Evolutionary conservation across 495 filamentous ascomycete species (phyloP).

Genomic region (Baudoinia panamericana): DNA sequence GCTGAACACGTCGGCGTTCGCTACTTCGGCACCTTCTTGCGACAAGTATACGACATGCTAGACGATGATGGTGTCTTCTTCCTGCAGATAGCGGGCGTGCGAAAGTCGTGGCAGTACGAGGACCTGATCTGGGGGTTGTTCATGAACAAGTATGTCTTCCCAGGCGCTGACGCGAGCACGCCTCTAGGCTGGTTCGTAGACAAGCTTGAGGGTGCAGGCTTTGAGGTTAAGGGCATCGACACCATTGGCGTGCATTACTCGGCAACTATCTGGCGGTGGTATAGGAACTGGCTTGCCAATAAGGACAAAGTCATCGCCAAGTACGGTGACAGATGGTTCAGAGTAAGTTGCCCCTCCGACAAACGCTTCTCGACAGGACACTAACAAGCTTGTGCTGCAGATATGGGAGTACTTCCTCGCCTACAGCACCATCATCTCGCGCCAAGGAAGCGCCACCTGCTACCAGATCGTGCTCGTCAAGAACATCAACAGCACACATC

Average conservation of each 20-base stretch:
- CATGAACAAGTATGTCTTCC: slow-evolving; percentile 91
- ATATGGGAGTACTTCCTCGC: slow-evolving; percentile 99
- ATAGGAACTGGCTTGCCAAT: slow-evolving; percentile 97
- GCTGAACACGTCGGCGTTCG: slow-evolving; percentile 79
- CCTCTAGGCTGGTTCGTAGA: slow-evolving; percentile 61
- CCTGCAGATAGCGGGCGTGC: slow-evolving; percentile 69
- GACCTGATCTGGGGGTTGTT: slow-evolving; percentile 78
- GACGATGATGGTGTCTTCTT: slow-evolving; percentile 77
- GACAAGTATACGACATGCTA: slow-evolving; percentile 71
- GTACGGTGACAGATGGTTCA: slow-evolving; percentile 92
- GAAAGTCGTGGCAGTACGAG: slow-evolving; percentile 79
- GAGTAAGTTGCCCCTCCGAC: slow-evolving; percentile 58
- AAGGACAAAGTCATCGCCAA: slow-evolving; percentile 87
- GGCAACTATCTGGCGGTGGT: slow-evolving; percentile 95
- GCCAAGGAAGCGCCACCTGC: slow-evolving; percentile 87
- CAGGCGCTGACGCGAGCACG: slow-evolving; percentile 72
- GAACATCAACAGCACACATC: slow-evolving; percentile 95
- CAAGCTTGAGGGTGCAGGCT: slow-evolving; percentile 61
- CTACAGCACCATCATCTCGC: slow-evolving; percentile 79
- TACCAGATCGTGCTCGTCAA: slow-evolving; percentile 93
- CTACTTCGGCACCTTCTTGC: slow-evolving; percentile 53
- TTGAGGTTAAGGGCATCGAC: slow-evolving; percentile 63
- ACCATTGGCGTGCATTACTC: slow-evolving; percentile 96
- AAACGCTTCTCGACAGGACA: background rate
- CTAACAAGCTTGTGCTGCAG: slow-evolving; percentile 32